Base-by-base conservation (phyloP, 2,329 filamentous ascomycete genomes). In the Aspergillus carbonarius region DNA sequence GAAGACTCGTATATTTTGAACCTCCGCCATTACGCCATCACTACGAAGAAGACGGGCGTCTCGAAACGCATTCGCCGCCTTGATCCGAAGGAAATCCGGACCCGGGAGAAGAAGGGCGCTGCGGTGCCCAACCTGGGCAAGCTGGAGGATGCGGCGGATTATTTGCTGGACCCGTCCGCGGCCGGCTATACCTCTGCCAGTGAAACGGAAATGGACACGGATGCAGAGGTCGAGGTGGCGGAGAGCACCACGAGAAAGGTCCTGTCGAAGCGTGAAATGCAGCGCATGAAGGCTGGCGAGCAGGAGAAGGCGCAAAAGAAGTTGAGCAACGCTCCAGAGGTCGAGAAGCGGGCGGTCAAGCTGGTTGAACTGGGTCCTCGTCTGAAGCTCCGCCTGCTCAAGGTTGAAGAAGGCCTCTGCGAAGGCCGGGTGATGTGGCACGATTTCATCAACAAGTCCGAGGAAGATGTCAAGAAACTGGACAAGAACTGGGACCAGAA, bases 361-460 rank as follows among this genome's bases (percentile, higher is more conserved):
- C 81, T 99, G 6, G 88, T 96, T 3, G 95, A 99, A 77, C 80
- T 99, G 0, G 95, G 95, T 0, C 95, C 95, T 1, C 86, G 95
- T 55, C 88, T 99, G 89, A 89, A 86, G 60, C 79, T 99, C 40
- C 87, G 93, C 32, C 81, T 99, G 77, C 93, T 92, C 56, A 99
- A 99, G 79, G 93, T 99, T 4, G 95, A 99, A 72, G 95, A 99
- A 68, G 95, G 93, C 1, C 77, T 98, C 6, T 97, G 92, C 69
- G 84, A 85, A 25, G 95, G 95, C 51, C 95, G 92, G 73, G 85
- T 96, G 57, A 91, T 99, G 90, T 99, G 95, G 95, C 95, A 99
- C 75, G 92, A 97, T 72, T 96, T 92, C 72, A 87, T 98, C 54
- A 85, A 88, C 72, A 99, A 99, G 82, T 87, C 86, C 6, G 86